Evolutionary conservation across 2,329 filamentous ascomycete species (phyloP).

Genomic region (Alternaria angustiovoidea): DNA sequence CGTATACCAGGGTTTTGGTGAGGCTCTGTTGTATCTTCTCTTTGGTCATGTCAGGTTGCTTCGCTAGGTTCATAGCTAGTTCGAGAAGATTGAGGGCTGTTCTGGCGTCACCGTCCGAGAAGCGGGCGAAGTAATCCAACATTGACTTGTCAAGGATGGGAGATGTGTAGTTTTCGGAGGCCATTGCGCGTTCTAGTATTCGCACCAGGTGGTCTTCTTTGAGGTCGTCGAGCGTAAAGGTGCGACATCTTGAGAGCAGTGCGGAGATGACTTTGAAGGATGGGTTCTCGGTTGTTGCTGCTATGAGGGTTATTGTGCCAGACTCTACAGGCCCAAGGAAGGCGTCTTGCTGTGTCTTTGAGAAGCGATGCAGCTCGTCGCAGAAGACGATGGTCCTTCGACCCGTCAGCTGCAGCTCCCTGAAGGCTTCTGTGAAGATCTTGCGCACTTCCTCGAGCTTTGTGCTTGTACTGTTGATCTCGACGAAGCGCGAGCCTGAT

Average conservation of each 20-base stretch:
- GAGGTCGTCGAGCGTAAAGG: conserved; percentile 84
- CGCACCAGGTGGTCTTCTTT: conserved; percentile 72
- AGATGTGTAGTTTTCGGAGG: conserved; percentile 62
- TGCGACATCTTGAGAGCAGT: conserved; percentile 86
- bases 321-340: conserved; percentile 92
- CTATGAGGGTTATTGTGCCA: conserved; percentile 89
- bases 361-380: conserved; percentile 94
- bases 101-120: conserved; percentile 90
- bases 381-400: conserved; percentile 96
- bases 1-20: conserved; percentile 93
- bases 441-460: conserved; percentile 93
- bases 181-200: conserved; percentile 80
- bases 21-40: conserved; percentile 81
- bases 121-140: conserved; percentile 80
- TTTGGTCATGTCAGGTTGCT: conserved; percentile 70
- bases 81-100: conserved; percentile 93
- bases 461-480: conserved; percentile 92
- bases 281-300: conserved; percentile 96
- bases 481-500: conserved; percentile 80
- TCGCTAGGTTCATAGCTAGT: conserved; percentile 80
- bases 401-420: conserved; percentile 81
- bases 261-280: conserved; percentile 92
- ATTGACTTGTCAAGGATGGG: conserved; percentile 78
- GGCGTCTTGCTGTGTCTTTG: conserved; percentile 91
- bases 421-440: conserved; percentile 83